Evolutionary conservation across 495 filamentous ascomycete genomes (phyloP).

Genomic region (Sphaerosporella brunnea): DNA sequence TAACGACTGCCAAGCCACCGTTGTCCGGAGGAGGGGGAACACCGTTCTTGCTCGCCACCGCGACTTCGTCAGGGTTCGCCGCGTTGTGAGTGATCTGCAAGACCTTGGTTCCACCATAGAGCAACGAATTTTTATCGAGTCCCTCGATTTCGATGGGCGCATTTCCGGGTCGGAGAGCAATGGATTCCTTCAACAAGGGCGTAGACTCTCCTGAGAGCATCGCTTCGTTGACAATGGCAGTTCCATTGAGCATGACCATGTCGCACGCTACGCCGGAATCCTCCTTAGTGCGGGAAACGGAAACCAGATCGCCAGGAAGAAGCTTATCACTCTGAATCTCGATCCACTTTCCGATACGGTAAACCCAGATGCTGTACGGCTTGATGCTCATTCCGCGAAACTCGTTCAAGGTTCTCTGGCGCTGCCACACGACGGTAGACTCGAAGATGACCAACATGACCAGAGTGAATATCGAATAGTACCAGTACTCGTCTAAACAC

Average conservation of each 20-base stretch:
- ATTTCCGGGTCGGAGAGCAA: constrained; percentile 75
- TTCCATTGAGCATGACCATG: constrained; percentile 85
- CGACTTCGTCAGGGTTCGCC: constrained; percentile 51
- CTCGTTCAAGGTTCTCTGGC: constrained; percentile 87
- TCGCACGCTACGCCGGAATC: constrained; percentile 94
- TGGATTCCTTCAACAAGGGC: constrained; percentile 85
- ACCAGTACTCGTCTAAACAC: constrained; percentile 99
- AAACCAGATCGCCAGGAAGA: constrained; percentile 88
- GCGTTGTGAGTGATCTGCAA: constrained; percentile 76
- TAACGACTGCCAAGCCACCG: constrained; percentile 81
- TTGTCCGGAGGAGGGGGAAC: constrained; percentile 70
- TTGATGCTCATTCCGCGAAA: constrained; percentile 99
- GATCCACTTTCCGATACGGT: constrained; percentile 65
- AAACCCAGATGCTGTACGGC: constrained; percentile 85
- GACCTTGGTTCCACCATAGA: constrained; percentile 95
- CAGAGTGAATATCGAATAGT: constrained; percentile 95
- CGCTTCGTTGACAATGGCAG: constrained; percentile 95
- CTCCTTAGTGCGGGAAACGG: constrained; percentile 87
- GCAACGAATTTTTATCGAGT: constrained; percentile 86
- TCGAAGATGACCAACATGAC: constrained; percentile 97
- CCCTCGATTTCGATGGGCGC: constrained; percentile 77
- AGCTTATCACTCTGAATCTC: constrained; percentile 87
- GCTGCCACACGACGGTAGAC: constrained; percentile 97
- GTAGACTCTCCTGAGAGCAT: constrained; percentile 99
- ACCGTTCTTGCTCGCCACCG: constrained; percentile 48